Percentiles rank a stretch among this genome's conserved stretches.
Conservation (phyloP, 1,139 yeast genomes). For the Saccharomyces hybrid region DNA sequence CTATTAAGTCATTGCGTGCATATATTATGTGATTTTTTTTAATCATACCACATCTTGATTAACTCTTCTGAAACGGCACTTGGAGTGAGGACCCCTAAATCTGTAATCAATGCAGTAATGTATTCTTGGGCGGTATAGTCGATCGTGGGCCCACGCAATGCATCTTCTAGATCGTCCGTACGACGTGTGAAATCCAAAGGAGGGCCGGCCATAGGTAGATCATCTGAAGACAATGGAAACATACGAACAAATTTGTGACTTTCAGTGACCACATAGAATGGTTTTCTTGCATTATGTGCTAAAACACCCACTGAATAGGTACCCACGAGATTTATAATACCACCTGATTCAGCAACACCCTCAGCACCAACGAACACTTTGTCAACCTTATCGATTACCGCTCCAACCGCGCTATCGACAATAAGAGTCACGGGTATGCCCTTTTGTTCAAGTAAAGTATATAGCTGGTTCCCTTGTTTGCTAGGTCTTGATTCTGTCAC, state of each 20-base stretch:
- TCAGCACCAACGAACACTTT: conserved; percentile 96
- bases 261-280: conserved; percentile 91
- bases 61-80: conserved; percentile 96
- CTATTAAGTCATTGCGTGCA: background rate
- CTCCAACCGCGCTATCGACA: conserved; percentile 92
- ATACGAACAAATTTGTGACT: conserved; percentile 93
- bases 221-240: conserved; percentile 91
- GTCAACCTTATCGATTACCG: conserved; percentile 83
- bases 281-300: conserved; percentile 85
- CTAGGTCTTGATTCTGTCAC: conserved; percentile 92
- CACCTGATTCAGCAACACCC: conserved; percentile 98
- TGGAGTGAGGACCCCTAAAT: conserved; percentile 92
- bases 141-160: conserved; percentile 44
- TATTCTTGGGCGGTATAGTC: conserved; percentile 96
- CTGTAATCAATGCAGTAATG: conserved; percentile 92
- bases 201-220: conserved; percentile 59
- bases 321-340: conserved; percentile 93
- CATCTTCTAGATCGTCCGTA: conserved; percentile 30
- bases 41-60: conserved; percentile 97
- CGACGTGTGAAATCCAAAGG: conserved; percentile 38
- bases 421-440: conserved; percentile 89
- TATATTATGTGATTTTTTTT: conserved; percentile 7
- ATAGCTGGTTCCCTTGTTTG: conserved; percentile 72
- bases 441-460: conserved; percentile 55
- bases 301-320: conserved; percentile 91